phyloP scores from a whole-genome alignment of 75 land plant genomes.

The Pinus tabuliformis region DNA sequence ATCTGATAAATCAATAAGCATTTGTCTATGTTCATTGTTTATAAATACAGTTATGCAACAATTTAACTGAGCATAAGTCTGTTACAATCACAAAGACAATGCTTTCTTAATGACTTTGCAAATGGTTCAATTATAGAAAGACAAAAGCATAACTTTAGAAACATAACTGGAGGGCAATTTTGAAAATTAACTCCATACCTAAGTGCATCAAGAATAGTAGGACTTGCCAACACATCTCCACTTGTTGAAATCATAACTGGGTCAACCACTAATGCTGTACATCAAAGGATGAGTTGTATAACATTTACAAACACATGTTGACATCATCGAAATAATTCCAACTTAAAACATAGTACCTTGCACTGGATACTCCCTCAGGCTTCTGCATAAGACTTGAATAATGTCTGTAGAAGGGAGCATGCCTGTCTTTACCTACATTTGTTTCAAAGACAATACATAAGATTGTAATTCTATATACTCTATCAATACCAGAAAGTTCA shows the following conservation, averaged over 20 bases:
- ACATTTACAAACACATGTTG: not conserved
- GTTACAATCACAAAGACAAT: not conserved
- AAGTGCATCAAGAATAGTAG: conserved; percentile 55
- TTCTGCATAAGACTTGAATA: conserved; percentile 47
- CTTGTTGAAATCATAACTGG: conserved; percentile 97
- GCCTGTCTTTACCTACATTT: conserved; percentile 89
- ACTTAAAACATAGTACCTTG: conserved; percentile 46
- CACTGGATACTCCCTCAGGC: conserved; percentile 64
- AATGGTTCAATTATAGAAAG: not conserved
- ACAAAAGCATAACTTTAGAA: not conserved
- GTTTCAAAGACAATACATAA: not conserved
- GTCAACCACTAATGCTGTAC: conserved; percentile 92
- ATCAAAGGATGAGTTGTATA: conserved; percentile 13
- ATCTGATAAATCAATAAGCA: not conserved
- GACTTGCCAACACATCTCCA: conserved; percentile 77
- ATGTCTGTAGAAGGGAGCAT: conserved; percentile 86
- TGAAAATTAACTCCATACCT: conserved; percentile 37
- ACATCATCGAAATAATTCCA: not conserved
- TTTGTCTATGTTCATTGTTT: not conserved
- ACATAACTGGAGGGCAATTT: not conserved
- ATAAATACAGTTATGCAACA: not conserved
- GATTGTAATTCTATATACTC: not conserved
- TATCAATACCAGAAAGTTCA: not conserved
- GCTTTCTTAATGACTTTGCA: not conserved
- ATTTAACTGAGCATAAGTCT: not conserved